Evolutionary conservation across 2,329 filamentous ascomycete genomes (phyloP).

Genomic region (Cadophora malorum): DNA sequence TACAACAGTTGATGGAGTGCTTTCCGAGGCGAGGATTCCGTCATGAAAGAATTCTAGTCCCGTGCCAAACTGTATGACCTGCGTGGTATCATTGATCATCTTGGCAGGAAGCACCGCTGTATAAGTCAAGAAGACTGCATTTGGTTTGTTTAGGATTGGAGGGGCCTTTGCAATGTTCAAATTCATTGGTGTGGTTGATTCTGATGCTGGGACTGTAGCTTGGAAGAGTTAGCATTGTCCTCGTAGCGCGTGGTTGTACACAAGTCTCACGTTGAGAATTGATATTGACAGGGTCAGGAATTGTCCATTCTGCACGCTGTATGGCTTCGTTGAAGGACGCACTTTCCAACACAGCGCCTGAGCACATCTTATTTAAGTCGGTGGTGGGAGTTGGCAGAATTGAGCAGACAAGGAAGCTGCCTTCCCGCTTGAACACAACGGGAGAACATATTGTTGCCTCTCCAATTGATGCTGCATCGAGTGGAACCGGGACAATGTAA

Average conservation of each 20-base stretch:
- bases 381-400: constrained; percentile 40
- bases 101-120: constrained; percentile 27
- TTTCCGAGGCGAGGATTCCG: not conserved
- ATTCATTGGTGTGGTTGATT: not conserved
- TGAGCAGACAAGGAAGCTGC: constrained; percentile 38
- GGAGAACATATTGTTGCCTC: constrained; percentile 40
- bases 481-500: constrained; percentile 41
- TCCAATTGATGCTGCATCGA: constrained; percentile 41
- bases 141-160: not conserved
- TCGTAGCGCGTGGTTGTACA: not conserved
- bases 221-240: not conserved
- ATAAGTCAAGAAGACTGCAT: constrained; percentile 31
- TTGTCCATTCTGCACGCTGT: constrained; percentile 25
- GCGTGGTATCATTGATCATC: constrained; percentile 24
- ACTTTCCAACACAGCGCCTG: constrained; percentile 25
- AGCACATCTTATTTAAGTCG: constrained; percentile 33
- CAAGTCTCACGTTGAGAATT: constrained; percentile 1
- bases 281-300: constrained; percentile 8
- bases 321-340: constrained; percentile 29
- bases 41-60: constrained; percentile 26
- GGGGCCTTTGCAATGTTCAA: not conserved
- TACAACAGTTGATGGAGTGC: constrained; percentile 30
- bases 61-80: constrained; percentile 30
- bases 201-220: not conserved
- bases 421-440: constrained; percentile 38